Percentiles rank a stretch among this genome's conserved stretches.
Evolutionary conservation across 306 rosid species (phyloP).

Genomic region (barrel medic (Medicago truncatula)): MtrunA17r5.0-ANR NC_053045.1:26659001-26659500

Average conservation of each 20-base stretch:
- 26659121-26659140: neutral
- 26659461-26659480: neutral
- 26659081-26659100: neutral
- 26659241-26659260: neutral
- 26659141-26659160: neutral
- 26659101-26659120: slow-evolving; percentile 12
- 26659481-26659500: neutral
- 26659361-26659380: too few species aligned
- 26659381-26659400: too few species aligned
- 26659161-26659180: neutral
- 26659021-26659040: slow-evolving; percentile 12
- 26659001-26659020: accelerated
- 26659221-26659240: neutral
- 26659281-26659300: neutral
- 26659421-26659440: neutral
- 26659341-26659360: neutral
- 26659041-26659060: slow-evolving; percentile 27
- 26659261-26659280: neutral
- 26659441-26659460: neutral
- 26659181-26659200: neutral
- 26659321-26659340: too few species aligned
- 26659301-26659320: slow-evolving; percentile 14
- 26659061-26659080: neutral
- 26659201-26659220: neutral
- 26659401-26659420: too few species aligned